Evolutionary conservation across 768 basidiomycete species (phyloP).

Genomic region (Trametes cinnabarina): DNA sequence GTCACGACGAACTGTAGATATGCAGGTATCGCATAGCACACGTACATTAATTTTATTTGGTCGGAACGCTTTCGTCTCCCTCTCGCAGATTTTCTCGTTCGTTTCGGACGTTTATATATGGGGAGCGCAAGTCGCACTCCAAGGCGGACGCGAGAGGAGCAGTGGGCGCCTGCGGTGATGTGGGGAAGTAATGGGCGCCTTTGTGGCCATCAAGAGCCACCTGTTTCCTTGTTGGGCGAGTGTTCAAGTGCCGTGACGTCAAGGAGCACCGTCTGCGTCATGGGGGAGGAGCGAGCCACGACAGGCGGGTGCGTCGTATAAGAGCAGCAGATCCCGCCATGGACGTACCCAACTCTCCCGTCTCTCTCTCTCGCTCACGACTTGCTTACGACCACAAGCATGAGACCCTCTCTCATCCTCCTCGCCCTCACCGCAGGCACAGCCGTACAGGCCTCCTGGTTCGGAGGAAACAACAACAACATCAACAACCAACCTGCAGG

Average conservation of each 20-base stretch:
- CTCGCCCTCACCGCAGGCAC: slow-evolving; percentile 31
- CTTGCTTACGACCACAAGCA: slow-evolving; percentile 10
- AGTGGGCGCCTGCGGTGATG: neutral
- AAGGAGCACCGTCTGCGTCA: slow-evolving; percentile 8
- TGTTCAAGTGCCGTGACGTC: slow-evolving; percentile 4
- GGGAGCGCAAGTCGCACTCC: too few species aligned
- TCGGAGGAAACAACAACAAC: slow-evolving; percentile 26
- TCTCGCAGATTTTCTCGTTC: neutral
- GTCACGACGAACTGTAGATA: slow-evolving; percentile 27
- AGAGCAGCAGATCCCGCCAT: neutral
- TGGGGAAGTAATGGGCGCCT: neutral
- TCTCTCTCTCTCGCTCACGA: slow-evolving; percentile 8
- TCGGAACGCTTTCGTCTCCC: neutral
- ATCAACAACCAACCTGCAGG: slow-evolving; percentile 28
- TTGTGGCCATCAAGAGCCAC: neutral
- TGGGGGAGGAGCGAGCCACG: slow-evolving; percentile 12
- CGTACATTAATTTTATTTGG: slow-evolving; percentile 18
- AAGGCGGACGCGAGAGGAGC: neutral
- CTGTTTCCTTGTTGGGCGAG: neutral
- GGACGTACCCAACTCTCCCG: neutral
- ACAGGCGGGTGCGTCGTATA: slow-evolving; percentile 1
- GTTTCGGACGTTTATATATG: neutral
- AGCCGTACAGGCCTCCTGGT: slow-evolving; percentile 32
- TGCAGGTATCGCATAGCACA: slow-evolving; percentile 3
- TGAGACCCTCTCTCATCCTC: slow-evolving; percentile 22